phyloP scores from a whole-genome alignment of 1,284 basidiomycete species.

The Termitomyces sp. region DNA sequence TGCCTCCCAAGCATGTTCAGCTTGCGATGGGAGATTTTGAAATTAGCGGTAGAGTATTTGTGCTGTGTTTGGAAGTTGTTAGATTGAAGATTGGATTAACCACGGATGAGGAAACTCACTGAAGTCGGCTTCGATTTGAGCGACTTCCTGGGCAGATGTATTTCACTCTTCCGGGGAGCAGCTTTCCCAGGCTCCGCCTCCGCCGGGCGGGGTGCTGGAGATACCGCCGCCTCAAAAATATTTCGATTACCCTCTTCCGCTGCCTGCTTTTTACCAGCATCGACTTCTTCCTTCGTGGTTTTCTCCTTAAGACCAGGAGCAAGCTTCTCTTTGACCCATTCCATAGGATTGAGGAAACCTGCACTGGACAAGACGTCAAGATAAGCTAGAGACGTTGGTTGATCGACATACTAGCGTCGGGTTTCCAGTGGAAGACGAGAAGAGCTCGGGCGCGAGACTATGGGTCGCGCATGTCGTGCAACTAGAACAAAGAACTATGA shows the following conservation, averaged over 20 bases:
- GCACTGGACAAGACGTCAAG: conserved; percentile 25
- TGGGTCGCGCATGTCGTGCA: conserved; percentile 4
- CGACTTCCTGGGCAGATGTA: conserved; percentile 12
- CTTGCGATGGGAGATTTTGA: conserved; percentile 93
- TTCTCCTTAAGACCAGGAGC: conserved; percentile 43
- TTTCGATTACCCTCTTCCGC: conserved; percentile 48
- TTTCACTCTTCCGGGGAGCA: not conserved
- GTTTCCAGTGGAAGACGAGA: conserved; percentile 12
- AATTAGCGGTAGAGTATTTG: conserved; percentile 85
- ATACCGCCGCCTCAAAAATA: conserved; percentile 47
- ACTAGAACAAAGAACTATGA: conserved; percentile 5
- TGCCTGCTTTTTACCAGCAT: conserved; percentile 47
- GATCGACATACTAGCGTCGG: conserved; percentile 26
- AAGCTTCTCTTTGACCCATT: conserved; percentile 61
- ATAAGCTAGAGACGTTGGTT: not conserved
- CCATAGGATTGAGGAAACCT: conserved; percentile 48
- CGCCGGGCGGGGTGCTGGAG: conserved; percentile 16
- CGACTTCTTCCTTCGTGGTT: conserved; percentile 42
- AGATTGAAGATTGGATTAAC: not conserved
- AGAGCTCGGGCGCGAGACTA: conserved; percentile 3
- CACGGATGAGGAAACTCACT: conserved; percentile 15
- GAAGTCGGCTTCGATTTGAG: conserved; percentile 25
- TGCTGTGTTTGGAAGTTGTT: conserved; percentile 44
- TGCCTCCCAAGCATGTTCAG: conserved; percentile 85
- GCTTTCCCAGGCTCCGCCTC: conserved; percentile 8